phyloP scores from a whole-genome alignment of 2,329 filamentous ascomycete genomes.

The Colletotrichum zoysiae region DNA sequence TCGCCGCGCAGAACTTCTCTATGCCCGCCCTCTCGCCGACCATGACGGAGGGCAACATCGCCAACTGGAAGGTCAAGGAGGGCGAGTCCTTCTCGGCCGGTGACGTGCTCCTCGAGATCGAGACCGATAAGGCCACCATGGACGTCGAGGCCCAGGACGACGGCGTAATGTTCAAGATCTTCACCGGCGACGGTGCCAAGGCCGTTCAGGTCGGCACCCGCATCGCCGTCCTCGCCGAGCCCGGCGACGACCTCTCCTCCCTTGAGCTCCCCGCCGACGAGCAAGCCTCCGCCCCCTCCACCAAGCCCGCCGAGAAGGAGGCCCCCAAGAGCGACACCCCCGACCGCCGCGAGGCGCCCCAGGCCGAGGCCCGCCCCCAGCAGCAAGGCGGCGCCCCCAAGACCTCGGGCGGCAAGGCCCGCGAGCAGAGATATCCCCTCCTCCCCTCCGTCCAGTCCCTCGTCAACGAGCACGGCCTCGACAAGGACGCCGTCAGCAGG shows the following conservation, averaged over 20 bases:
- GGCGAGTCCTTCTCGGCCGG: slow-evolving; percentile 85
- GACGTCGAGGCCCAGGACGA: slow-evolving; percentile 95
- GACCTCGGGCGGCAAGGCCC: slow-evolving; percentile 61
- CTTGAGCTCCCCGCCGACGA: slow-evolving; percentile 83
- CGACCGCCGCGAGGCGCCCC: slow-evolving; percentile 35
- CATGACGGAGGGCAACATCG: slow-evolving; percentile 94
- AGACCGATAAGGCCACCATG: slow-evolving; percentile 96
- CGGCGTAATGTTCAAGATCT: slow-evolving; percentile 87
- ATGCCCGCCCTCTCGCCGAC: slow-evolving; percentile 94
- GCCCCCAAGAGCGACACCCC: slow-evolving; percentile 42
- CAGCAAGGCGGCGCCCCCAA: slow-evolving; percentile 50
- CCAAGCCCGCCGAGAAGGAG: slow-evolving; percentile 48
- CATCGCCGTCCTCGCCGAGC: slow-evolving; percentile 86
- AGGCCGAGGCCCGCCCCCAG: slow-evolving; percentile 45
- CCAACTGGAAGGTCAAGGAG: slow-evolving; percentile 88
- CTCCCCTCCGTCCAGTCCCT: slow-evolving; percentile 88
- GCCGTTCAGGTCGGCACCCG: slow-evolving; percentile 81
- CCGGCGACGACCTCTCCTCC: slow-evolving; percentile 80
- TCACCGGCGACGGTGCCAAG: slow-evolving; percentile 79
- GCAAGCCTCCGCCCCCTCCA: slow-evolving; percentile 55
- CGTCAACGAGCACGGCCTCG: slow-evolving; percentile 82
- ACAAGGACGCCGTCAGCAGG: slow-evolving; percentile 79
- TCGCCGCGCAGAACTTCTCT: slow-evolving; percentile 86
- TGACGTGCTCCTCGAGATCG: slow-evolving; percentile 90
- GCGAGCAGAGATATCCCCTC: slow-evolving; percentile 78